Evolutionary conservation across 108 stramenopile genomes (phyloP).

Genomic region (Ochromonas danica): DNA sequence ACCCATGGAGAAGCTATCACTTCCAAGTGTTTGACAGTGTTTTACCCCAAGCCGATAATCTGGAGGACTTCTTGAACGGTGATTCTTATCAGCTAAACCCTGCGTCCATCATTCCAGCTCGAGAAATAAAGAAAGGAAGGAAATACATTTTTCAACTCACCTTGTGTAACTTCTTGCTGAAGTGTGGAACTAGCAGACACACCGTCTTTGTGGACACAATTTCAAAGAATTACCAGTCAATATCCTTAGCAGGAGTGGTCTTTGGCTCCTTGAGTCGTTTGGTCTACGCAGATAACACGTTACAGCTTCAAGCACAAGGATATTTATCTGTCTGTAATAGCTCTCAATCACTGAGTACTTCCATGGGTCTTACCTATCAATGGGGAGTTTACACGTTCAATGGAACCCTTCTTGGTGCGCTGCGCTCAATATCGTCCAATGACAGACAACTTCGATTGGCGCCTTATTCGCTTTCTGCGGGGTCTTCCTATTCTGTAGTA

Average conservation of each 20-base stretch:
- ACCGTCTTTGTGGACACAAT: conserved; percentile 15
- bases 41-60: too few relatives aligned
- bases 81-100: too few relatives aligned
- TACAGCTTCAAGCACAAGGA: conserved; percentile 15
- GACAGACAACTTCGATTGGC: conserved; percentile 14
- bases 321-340: conserved; percentile 17
- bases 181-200: conserved; percentile 14
- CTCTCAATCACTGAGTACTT: conserved; percentile 15
- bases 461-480: conserved; percentile 13
- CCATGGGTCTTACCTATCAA: conserved; percentile 9
- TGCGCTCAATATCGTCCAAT: conserved; percentile 15
- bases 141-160: background rate
- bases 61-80: too few relatives aligned
- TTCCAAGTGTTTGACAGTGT: too few relatives aligned
- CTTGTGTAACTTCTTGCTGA: conserved; percentile 1
- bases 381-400: conserved; percentile 15
- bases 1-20: too few relatives aligned
- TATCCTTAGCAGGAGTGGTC: conserved; percentile 14
- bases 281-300: conserved; percentile 14
- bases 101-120: background rate
- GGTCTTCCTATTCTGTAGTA: conserved; percentile 15
- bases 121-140: background rate
- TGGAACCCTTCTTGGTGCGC: conserved; percentile 13
- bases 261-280: conserved; percentile 15
- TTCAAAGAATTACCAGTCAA: conserved; percentile 17